Base-by-base conservation (phyloP, 129 eudicot species). In the Mikania micrantha region DNA sequence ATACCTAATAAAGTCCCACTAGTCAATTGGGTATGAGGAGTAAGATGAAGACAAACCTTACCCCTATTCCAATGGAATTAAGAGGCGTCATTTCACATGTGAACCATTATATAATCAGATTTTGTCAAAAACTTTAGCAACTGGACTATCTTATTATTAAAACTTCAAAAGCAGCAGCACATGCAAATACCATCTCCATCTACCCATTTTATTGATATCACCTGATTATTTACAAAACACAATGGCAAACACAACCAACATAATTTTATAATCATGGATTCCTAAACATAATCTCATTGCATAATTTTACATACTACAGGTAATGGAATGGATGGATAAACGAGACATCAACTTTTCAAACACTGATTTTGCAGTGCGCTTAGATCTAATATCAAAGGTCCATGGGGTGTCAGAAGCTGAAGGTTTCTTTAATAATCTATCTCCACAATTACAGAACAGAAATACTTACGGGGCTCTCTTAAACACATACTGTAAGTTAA, bases 261-360 rank as follows among this genome's bases (percentile, higher is more conserved):
- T 57, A 57, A 28, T 21, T 57, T 28, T 29, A n/a, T 57, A 15
- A 10, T 12, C 19, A 27, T 19, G n/a, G 28, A 44, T 27, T 58
- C 54, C 29, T 44, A 58, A 66, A 28, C 27, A 59, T 58, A 44
- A 68, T 49, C 52, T 60, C 52, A 32, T 44, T 47, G 25, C 48
- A 29, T 17, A 7, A 42, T 17, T 59, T 39, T 25, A 44, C 71
- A 36, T 39, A 9, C 38, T 68, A 28, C 76, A 91, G 97, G 82
- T 91, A 70, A 82, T 92, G 84, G 91, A 91, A 68, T 91, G 98
- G 98, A 88, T 91, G 96, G 85, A 85, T 44, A 66, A 36, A 22
- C 71, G 86, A 45, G 75, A 71, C 7, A 45, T 78, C 5, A 66
- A 78, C 77, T 77, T 73, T 56, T 42, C 80, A 9, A 65, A 66